Percentiles rank a stretch among this genome's conserved stretches.
Evolutionary conservation across 257 asterid species (phyloP).

Genomic region (Fraxinus americana): DNA sequence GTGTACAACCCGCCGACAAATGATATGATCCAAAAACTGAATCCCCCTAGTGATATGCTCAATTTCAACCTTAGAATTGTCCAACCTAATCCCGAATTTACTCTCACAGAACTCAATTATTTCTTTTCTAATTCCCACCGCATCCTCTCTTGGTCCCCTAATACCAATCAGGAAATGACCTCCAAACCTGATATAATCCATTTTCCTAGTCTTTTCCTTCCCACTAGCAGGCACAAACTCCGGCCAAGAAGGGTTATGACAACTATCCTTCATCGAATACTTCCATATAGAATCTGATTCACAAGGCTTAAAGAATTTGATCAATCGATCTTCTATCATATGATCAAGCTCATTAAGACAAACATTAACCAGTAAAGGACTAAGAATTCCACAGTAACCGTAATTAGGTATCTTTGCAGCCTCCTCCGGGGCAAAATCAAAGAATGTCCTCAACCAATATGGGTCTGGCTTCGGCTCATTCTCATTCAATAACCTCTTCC

Average conservation of each 20-base stretch:
- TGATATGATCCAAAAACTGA: conserved; percentile 82
- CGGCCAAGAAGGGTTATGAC: conserved; percentile 98
- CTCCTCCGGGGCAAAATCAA: conserved; percentile 86
- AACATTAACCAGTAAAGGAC: conserved; percentile 78
- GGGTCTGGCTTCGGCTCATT: conserved; percentile 94
- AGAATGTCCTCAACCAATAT: conserved; percentile 86
- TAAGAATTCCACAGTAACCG: conserved; percentile 82
- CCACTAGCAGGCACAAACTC: conserved; percentile 97
- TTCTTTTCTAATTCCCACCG: conserved; percentile 65
- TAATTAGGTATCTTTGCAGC: conserved; percentile 82
- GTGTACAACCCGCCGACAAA: conserved; percentile 77
- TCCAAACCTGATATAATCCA: conserved; percentile 82
- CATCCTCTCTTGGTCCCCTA: conserved; percentile 92
- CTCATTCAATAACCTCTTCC: conserved; percentile 71
- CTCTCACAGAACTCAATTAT: conserved; percentile 72
- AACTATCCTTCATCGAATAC: conserved; percentile 76
- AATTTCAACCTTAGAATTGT: conserved; percentile 77
- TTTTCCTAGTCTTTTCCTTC: conserved; percentile 74
- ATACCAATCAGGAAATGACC: conserved; percentile 88
- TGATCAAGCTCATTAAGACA: conserved; percentile 75
- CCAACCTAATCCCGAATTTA: conserved; percentile 60
- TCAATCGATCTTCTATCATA: conserved; percentile 69
- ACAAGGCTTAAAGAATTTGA: conserved; percentile 69
- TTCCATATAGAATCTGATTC: conserved; percentile 85
- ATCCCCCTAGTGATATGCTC: conserved; percentile 88